These are phyloP conservation scores for Cyclaneusma minus DNA, from an alignment of 2,329 filamentous ascomycete genomes.

Conservation along the genomic window DNA sequence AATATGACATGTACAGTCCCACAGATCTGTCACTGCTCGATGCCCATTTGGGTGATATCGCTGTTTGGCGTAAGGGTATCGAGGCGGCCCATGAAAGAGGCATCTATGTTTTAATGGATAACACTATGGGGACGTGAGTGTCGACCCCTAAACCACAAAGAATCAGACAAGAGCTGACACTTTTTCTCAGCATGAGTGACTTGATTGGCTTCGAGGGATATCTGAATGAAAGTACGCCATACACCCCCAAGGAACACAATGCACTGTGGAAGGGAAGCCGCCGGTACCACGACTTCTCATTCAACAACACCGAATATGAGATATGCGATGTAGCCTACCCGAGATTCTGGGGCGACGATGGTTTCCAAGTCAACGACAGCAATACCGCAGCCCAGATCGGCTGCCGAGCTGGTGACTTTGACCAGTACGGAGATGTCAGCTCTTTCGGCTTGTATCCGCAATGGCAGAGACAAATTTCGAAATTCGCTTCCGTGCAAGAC, in stretches of 20 bases:
- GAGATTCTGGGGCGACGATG: conserved; percentile 44
- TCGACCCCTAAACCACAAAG: background rate
- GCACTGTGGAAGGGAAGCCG: conserved; percentile 25
- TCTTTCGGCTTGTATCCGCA: conserved; percentile 48
- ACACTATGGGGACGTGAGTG: conserved; percentile 44
- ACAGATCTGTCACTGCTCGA: conserved; percentile 48
- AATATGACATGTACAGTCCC: conserved; percentile 39
- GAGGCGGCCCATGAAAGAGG: conserved; percentile 40
- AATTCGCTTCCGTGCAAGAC: conserved; percentile 53
- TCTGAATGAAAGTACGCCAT: conserved; percentile 41
- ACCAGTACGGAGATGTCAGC: conserved; percentile 43
- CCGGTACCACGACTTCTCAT: conserved; percentile 2
- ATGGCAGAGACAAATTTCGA: conserved; percentile 47
- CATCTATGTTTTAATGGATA: conserved; percentile 52
- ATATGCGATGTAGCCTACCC: too few species aligned
- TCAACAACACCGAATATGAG: too few species aligned
- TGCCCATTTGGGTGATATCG: conserved; percentile 41
- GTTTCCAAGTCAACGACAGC: conserved; percentile 29
- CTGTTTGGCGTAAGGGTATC: conserved; percentile 39
- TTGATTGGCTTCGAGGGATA: conserved; percentile 46
- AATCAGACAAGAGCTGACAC: background rate
- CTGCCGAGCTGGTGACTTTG: conserved; percentile 47
- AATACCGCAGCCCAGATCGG: conserved; percentile 31
- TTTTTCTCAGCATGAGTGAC: conserved; percentile 33
- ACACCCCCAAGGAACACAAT: conserved; percentile 35